These are phyloP conservation scores for Phialocephala sp. DNA, from an alignment of 2,329 filamentous ascomycete genomes.

Conservation along the genomic window DNA sequence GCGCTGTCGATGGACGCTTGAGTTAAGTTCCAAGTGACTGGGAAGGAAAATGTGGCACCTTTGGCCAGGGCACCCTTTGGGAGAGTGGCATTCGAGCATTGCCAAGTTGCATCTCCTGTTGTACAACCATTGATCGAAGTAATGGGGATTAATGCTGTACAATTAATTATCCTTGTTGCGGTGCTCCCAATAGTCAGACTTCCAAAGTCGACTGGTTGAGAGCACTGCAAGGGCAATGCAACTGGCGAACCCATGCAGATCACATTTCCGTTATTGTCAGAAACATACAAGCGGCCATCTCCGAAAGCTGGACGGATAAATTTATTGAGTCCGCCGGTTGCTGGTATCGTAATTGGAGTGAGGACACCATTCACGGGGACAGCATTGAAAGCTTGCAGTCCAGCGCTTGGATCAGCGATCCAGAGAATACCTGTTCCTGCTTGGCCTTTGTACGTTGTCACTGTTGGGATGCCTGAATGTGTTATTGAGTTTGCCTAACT, in stretches of 20 bases:
- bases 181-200: constrained; percentile 44
- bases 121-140: constrained; percentile 46
- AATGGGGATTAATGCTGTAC: constrained; percentile 47
- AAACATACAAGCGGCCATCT: constrained; percentile 49
- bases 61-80: constrained; percentile 45
- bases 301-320: constrained; percentile 49
- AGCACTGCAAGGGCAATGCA: constrained; percentile 49
- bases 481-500: neutral
- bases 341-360: constrained; percentile 45
- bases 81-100: constrained; percentile 46
- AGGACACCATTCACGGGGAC: constrained; percentile 47
- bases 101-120: constrained; percentile 46
- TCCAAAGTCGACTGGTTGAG: constrained; percentile 48
- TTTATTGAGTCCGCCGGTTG: constrained; percentile 47
- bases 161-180: constrained; percentile 43
- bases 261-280: constrained; percentile 42
- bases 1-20: constrained; percentile 35
- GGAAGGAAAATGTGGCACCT: constrained; percentile 48
- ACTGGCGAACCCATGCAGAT: constrained; percentile 49
- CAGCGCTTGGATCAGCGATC: constrained; percentile 48
- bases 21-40: constrained; percentile 48
- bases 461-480: constrained; percentile 41
- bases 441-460: constrained; percentile 47
- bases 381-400: constrained; percentile 48
- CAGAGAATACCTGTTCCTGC: constrained; percentile 49